These are phyloP conservation scores for Brassica juncea DNA, from an alignment of 345 rosid genomes.

Conservation along the genomic window DNA sequence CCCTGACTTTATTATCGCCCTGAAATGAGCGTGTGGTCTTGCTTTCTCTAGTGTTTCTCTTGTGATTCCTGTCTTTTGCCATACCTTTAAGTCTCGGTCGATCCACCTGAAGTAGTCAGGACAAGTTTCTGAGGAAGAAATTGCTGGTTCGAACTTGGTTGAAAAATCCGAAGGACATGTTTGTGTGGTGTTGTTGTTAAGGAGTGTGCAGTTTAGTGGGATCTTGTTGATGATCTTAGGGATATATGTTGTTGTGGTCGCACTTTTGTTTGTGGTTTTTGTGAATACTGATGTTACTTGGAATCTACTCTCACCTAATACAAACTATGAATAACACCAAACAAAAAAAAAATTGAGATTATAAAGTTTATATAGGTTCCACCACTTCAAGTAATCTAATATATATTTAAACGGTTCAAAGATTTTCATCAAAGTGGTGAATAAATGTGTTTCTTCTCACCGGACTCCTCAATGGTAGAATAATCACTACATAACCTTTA, in stretches of 20 bases:
- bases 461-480: not conserved
- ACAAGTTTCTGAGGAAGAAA: conserved; percentile 38
- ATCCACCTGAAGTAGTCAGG: conserved; percentile 77
- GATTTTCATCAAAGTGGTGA: not conserved
- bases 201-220: conserved; percentile 39
- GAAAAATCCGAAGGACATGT: conserved; percentile 39
- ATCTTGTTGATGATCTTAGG: not conserved
- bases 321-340: conserved; percentile 27
- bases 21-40: conserved; percentile 46
- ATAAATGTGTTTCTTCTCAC: not conserved
- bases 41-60: conserved; percentile 51
- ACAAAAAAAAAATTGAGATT: not conserved
- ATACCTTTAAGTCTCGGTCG: conserved; percentile 51
- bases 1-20: conserved; percentile 50
- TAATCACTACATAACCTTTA: not conserved
- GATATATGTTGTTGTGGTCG: not conserved
- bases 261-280: conserved; percentile 17
- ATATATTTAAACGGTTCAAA: not conserved
- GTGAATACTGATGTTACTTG: conserved; percentile 17
- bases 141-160: not conserved
- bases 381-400: not conserved
- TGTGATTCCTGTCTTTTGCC: conserved; percentile 54
- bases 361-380: not conserved
- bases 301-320: conserved; percentile 26
- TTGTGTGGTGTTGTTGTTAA: conserved; percentile 11